Percentiles rank a stretch among this genome's conserved stretches.
Conservation (phyloP, 441 rosid genomes). For the Erodium trifolium region DNA sequence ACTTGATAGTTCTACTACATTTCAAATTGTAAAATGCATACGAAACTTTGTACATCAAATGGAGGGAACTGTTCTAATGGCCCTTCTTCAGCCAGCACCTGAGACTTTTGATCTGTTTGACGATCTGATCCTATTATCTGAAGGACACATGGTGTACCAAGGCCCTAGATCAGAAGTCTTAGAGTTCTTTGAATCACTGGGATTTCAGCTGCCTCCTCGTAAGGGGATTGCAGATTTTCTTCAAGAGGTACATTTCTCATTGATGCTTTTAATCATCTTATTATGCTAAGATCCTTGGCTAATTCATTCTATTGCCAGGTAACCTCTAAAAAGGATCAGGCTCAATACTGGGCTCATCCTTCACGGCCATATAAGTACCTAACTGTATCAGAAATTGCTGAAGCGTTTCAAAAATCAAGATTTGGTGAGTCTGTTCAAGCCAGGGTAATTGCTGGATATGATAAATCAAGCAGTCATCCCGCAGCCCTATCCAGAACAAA, state of each 20-base stretch:
- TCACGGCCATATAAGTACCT: constrained; percentile 58
- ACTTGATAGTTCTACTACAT: constrained; percentile 91
- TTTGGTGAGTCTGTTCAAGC: constrained; percentile 50
- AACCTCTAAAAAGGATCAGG: constrained; percentile 90
- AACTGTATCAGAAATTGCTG: constrained; percentile 59
- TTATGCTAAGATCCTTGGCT: constrained; percentile 12
- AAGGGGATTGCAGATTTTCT: constrained; percentile 94
- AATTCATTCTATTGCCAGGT: constrained; percentile 48
- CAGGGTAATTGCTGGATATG: constrained; percentile 37
- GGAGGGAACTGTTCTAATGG: constrained; percentile 87
- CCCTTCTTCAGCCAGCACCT: constrained; percentile 94
- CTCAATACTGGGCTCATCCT: constrained; percentile 88
- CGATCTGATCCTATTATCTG: constrained; percentile 69
- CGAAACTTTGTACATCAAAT: constrained; percentile 72
- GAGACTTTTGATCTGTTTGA: constrained; percentile 90
- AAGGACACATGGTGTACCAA: constrained; percentile 72
- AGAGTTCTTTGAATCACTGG: constrained; percentile 81
- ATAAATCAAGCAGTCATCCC: constrained; percentile 46
- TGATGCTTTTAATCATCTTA: constrained; percentile 10
- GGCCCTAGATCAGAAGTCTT: constrained; percentile 74
- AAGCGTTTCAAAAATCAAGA: constrained; percentile 53
- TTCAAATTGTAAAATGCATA: constrained; percentile 70
- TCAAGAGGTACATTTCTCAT: constrained; percentile 57
- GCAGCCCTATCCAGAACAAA: constrained; percentile 56
- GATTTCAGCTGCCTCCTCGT: constrained; percentile 65